phyloP scores from a whole-genome alignment of 2,329 filamentous ascomycete genomes.

The Apiospora saccharicola region DNA sequence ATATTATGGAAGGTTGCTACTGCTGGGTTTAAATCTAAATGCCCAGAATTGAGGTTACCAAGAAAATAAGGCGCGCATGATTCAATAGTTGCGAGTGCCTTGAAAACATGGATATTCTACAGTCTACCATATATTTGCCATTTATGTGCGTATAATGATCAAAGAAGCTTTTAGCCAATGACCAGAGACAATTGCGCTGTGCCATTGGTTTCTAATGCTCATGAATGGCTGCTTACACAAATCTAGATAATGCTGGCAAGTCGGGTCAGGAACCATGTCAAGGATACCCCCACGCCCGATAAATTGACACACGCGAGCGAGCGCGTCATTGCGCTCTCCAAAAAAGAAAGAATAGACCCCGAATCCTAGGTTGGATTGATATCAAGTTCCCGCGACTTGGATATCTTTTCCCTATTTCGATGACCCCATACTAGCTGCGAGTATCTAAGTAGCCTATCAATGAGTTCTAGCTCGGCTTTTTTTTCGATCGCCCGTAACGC shows the following conservation, averaged over 20 bases:
- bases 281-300: slow-evolving; percentile 13
- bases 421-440: not conserved
- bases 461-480: not conserved
- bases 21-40: not conserved
- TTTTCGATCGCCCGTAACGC: not conserved
- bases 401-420: not conserved
- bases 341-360: not conserved
- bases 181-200: not conserved
- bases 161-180: not conserved
- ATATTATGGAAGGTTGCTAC: not conserved
- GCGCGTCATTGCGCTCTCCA: not conserved
- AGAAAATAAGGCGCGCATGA: not conserved
- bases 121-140: not conserved
- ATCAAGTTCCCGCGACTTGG: slow-evolving; percentile 6
- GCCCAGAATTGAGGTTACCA: not conserved
- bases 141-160: not conserved
- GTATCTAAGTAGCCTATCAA: not conserved
- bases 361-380: slow-evolving; percentile 4
- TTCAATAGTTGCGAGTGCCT: not conserved
- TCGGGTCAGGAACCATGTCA: not conserved
- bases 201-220: not conserved
- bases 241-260: not conserved
- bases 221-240: not conserved
- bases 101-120: not conserved
- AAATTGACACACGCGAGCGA: slow-evolving; percentile 16